Percentiles rank a stretch among this genome's conserved stretches.
Conservation (phyloP, 208 protist species). For the Leishmania tropica region DNA sequence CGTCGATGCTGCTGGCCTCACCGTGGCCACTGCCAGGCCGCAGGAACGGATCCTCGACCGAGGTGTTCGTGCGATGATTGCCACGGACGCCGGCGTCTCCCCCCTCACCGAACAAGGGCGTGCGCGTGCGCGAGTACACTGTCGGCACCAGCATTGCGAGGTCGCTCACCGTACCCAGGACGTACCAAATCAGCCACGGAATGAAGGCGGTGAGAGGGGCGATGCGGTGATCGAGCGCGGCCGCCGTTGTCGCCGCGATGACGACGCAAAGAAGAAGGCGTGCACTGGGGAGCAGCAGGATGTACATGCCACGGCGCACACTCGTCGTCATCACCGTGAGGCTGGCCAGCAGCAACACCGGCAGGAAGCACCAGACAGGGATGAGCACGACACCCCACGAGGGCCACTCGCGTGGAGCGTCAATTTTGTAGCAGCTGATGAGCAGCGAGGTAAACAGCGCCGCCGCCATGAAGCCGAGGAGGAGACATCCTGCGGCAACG, state of each 20-base stretch:
- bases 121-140: slow-evolving; percentile 28
- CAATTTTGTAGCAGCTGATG: slow-evolving; percentile 33
- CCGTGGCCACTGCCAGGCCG: neutral
- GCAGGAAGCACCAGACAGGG: slow-evolving; percentile 43
- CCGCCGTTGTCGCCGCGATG: slow-evolving; percentile 39
- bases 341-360: slow-evolving; percentile 32
- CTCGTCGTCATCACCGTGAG: slow-evolving; percentile 20
- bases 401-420: slow-evolving; percentile 11
- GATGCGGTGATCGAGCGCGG: slow-evolving; percentile 42
- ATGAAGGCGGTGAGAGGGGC: slow-evolving; percentile 36
- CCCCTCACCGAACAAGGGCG: neutral
- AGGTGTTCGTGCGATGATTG: neutral
- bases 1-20: neutral
- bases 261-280: slow-evolving; percentile 22
- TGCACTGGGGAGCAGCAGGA: slow-evolving; percentile 19
- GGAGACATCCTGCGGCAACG: slow-evolving; percentile 19
- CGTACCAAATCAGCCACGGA: slow-evolving; percentile 39
- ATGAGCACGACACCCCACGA: slow-evolving; percentile 37
- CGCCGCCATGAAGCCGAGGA: slow-evolving; percentile 16
- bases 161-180: slow-evolving; percentile 27
- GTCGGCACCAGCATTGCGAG: slow-evolving; percentile 38
- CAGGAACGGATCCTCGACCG: neutral
- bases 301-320: slow-evolving; percentile 11
- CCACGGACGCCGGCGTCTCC: neutral
- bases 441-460: slow-evolving; percentile 21